Percentiles rank a stretch among this genome's conserved stretches.
Evolutionary conservation across 257 asterid genomes (phyloP).

Genomic region (Nicotiana tabacum): DNA sequence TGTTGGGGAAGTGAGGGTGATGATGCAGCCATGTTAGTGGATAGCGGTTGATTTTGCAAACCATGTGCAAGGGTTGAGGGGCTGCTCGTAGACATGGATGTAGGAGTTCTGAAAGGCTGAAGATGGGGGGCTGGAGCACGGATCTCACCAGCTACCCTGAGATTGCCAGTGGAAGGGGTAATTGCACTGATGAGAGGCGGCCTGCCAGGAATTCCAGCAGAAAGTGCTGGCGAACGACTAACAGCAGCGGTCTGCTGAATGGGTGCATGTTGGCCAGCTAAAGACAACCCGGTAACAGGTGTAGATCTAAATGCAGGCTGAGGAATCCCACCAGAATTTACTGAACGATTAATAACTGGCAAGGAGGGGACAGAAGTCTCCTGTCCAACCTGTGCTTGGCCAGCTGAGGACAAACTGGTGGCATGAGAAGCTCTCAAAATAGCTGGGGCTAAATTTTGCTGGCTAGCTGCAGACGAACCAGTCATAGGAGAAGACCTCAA

Average conservation of each 20-base stretch:
- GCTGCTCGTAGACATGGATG: slow-evolving; percentile 13
- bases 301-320: slow-evolving; percentile 8
- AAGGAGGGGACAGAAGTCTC: slow-evolving; percentile 6
- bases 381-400: slow-evolving; percentile 15
- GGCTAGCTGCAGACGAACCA: slow-evolving; percentile 14
- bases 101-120: slow-evolving; percentile 45
- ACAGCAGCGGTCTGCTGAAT: slow-evolving; percentile 27
- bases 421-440: slow-evolving; percentile 2
- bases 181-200: slow-evolving; percentile 57
- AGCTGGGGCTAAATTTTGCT: not conserved
- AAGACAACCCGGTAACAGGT: slow-evolving; percentile 16
- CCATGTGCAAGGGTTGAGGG: slow-evolving; percentile 9
- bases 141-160: slow-evolving; percentile 34
- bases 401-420: slow-evolving; percentile 16
- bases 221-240: slow-evolving; percentile 31
- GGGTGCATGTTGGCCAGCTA: slow-evolving; percentile 17
- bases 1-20: slow-evolving; percentile 15
- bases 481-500: slow-evolving; percentile 21
- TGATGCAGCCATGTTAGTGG: slow-evolving; percentile 11
- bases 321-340: not conserved
- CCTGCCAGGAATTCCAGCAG: slow-evolving; percentile 35
- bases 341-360: slow-evolving; percentile 5
- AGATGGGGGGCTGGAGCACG: slow-evolving; percentile 45
- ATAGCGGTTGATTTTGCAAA: slow-evolving; percentile 15
- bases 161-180: slow-evolving; percentile 30